A percentile compares a stretch with the other conserved stretches of the same genome.
Conservation (phyloP, 2,329 filamentous ascomycete genomes). For the Myriosclerotinia duriaeana region DNA sequence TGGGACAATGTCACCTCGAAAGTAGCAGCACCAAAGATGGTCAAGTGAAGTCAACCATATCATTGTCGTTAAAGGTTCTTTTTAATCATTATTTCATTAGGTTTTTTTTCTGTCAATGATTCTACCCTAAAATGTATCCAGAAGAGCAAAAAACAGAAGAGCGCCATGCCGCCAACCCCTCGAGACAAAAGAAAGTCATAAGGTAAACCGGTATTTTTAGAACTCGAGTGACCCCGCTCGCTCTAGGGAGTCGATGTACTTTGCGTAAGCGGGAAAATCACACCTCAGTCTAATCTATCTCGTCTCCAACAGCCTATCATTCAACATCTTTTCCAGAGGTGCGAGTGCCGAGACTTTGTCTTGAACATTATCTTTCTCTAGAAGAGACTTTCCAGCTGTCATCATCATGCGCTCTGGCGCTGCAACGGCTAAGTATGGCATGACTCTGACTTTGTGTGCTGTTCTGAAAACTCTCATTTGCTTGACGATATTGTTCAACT, state of each 20-base stretch:
- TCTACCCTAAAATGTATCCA: background rate
- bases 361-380: conserved; percentile 21
- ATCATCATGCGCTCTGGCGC: conserved; percentile 42
- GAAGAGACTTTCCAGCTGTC: conserved; percentile 41
- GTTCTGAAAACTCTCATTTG: conserved; percentile 41
- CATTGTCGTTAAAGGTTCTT: background rate
- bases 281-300: conserved; percentile 2
- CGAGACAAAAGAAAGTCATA: background rate
- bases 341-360: conserved; percentile 18
- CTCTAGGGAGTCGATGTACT: background rate
- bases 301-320: conserved; percentile 19
- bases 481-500: conserved; percentile 40
- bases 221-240: background rate
- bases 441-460: conserved; percentile 39
- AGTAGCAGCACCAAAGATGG: background rate
- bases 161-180: background rate
- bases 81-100: background rate
- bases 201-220: background rate
- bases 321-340: conserved; percentile 18
- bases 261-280: background rate
- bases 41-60: background rate
- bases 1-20: background rate
- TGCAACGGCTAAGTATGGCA: conserved; percentile 38
- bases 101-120: background rate
- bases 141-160: background rate